Conservation (phyloP, 768 basidiomycete species). For the Fibroporia radiculosa region DNA sequence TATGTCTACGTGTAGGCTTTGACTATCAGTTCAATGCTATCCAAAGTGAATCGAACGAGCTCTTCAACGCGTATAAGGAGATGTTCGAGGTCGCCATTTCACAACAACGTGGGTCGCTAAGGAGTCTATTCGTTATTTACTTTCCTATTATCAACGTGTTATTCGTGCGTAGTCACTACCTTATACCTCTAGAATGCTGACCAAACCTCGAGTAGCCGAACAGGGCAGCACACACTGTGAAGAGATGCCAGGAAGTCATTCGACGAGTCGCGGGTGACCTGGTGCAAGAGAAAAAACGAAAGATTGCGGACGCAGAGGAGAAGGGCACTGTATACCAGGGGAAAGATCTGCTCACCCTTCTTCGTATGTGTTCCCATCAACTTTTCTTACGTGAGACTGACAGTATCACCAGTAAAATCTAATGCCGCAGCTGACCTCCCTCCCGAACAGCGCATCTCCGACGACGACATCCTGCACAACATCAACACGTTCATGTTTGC, state of each 20-base stretch:
- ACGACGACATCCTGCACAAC: constrained; percentile 79
- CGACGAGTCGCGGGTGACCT: constrained; percentile 64
- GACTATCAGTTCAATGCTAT: constrained; percentile 85
- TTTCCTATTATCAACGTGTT: constrained; percentile 45
- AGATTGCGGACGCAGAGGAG: constrained; percentile 53
- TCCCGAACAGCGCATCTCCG: constrained; percentile 68
- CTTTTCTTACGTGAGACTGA: constrained; percentile 1
- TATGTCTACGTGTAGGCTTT: constrained; percentile 46
- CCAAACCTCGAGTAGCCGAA: constrained; percentile 43
- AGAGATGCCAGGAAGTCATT: constrained; percentile 55
- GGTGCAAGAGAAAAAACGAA: constrained; percentile 72
- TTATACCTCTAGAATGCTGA: not conserved
- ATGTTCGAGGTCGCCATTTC: constrained; percentile 74
- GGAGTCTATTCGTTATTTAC: constrained; percentile 47
- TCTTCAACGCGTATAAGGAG: constrained; percentile 75
- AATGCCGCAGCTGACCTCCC: constrained; percentile 68
- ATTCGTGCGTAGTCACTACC: constrained; percentile 39
- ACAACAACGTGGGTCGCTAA: constrained; percentile 42
- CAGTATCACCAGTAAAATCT: constrained; percentile 86
- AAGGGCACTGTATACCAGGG: constrained; percentile 45
- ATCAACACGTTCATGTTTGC: constrained; percentile 90
- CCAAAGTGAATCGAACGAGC: constrained; percentile 67
- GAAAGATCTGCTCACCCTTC: constrained; percentile 69
- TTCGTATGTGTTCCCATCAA: constrained; percentile 43
- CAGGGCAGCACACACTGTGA: constrained; percentile 37